Percentiles rank a stretch among this genome's conserved stretches.
Evolutionary conservation across 1,139 yeast species (phyloP).

Genomic region (Yamadazyma trypodendri): DNA sequence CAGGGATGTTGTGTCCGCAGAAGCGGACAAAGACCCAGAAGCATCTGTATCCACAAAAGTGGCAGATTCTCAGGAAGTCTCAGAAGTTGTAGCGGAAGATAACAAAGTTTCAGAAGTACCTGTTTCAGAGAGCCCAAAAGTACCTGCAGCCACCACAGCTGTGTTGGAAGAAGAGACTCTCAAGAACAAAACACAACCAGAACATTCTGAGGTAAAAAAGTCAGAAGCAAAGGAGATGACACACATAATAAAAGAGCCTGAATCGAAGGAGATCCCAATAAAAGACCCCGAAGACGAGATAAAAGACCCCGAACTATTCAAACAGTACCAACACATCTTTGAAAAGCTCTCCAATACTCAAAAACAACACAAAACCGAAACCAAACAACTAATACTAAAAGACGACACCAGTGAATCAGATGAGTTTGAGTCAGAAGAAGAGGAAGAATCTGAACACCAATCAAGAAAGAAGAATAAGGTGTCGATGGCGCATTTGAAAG

Average conservation of each 20-base stretch:
- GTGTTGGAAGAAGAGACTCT: not conserved
- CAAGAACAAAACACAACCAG: no score
- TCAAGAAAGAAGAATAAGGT: conserved; percentile 52
- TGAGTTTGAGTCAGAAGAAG: conserved; percentile 9
- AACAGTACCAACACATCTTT: conserved; percentile 6
- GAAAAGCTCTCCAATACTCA: conserved; percentile 2
- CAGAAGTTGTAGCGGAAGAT: no score
- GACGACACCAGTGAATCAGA: conserved; percentile 26
- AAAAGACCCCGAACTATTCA: conserved; percentile 6
- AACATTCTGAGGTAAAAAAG: not conserved
- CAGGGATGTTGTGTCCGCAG: no score
- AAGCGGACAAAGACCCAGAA: no score
- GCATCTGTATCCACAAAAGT: not conserved
- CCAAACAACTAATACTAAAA: not conserved
- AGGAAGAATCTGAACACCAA: conserved; percentile 38
- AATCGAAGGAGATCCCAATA: not conserved
- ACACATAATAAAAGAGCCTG: no score
- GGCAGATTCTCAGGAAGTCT: not conserved
- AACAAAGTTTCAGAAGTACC: not conserved
- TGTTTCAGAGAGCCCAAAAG: no score
- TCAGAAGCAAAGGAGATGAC: not conserved
- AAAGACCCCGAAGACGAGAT: not conserved
- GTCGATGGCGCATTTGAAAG: conserved; percentile 67
- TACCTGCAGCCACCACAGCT: not conserved
- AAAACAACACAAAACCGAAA: not conserved